A percentile compares a stretch with the other conserved stretches of the same genome.
phyloP scores from a whole-genome alignment of 2,329 filamentous ascomycete genomes.

The Talaromyces marneffei region DNA sequence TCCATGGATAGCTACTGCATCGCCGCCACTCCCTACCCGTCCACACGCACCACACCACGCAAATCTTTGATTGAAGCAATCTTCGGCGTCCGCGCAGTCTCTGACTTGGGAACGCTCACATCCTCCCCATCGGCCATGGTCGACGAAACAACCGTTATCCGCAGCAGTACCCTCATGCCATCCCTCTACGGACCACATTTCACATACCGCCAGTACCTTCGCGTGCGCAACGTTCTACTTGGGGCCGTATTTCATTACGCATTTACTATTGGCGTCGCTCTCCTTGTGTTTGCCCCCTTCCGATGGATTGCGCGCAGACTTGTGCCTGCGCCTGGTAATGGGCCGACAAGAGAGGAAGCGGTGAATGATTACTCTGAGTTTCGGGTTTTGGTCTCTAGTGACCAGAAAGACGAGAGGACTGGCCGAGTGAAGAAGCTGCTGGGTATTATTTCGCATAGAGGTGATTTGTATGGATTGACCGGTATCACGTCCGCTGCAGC shows the following conservation, averaged over 20 bases:
- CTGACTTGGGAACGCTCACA: constrained; percentile 55
- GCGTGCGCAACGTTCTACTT: constrained; percentile 44
- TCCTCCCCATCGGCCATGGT: constrained; percentile 48
- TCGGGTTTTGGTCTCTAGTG: constrained; percentile 42
- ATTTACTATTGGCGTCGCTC: constrained; percentile 41
- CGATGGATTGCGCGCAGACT: constrained; percentile 46
- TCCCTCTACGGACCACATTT: constrained; percentile 55
- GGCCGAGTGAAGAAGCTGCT: constrained; percentile 35
- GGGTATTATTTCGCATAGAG: constrained; percentile 38
- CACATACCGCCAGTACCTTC: constrained; percentile 52
- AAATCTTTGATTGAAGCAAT: constrained; percentile 27
- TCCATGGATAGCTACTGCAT: constrained; percentile 49
- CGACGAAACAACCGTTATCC: constrained; percentile 54
- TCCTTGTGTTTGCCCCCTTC: constrained; percentile 48
- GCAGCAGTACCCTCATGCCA: constrained; percentile 54
- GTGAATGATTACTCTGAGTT: constrained; percentile 37
- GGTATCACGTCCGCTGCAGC: constrained; percentile 41
- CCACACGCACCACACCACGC: constrained; percentile 27
- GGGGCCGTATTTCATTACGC: constrained; percentile 47
- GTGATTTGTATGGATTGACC: constrained; percentile 41
- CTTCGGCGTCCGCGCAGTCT: constrained; percentile 49
- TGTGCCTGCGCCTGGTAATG: constrained; percentile 47
- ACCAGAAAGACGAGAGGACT: constrained; percentile 24
- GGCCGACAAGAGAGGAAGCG: constrained; percentile 42
- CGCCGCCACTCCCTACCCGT: constrained; percentile 40